Percentiles rank a stretch among this genome's conserved stretches.
phyloP scores from a whole-genome alignment of 2,329 filamentous ascomycete species.

The Dendryphion nanum region DNA sequence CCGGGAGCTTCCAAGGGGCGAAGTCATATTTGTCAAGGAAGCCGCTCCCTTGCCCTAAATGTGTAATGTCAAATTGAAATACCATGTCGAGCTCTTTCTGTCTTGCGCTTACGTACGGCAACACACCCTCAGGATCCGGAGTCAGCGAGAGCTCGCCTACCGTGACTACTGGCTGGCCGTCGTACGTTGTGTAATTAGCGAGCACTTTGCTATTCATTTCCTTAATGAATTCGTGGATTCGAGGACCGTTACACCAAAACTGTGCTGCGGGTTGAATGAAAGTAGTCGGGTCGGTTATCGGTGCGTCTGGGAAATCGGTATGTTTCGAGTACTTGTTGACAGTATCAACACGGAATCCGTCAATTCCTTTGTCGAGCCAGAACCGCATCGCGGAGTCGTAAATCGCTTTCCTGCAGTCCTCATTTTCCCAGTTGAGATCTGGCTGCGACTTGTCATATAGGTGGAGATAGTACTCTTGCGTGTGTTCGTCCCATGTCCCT shows the following conservation, averaged over 20 bases:
- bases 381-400: slow-evolving; percentile 46
- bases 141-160: slow-evolving; percentile 59
- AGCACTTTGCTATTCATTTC: slow-evolving; percentile 54
- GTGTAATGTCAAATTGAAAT: slow-evolving; percentile 47
- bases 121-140: slow-evolving; percentile 41
- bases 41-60: slow-evolving; percentile 36
- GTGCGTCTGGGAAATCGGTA: slow-evolving; percentile 43
- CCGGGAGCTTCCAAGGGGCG: slow-evolving; percentile 40
- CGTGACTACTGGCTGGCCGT: slow-evolving; percentile 44
- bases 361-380: slow-evolving; percentile 48
- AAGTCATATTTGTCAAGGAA: slow-evolving; percentile 31
- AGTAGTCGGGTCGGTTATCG: slow-evolving; percentile 39
- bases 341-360: slow-evolving; percentile 50
- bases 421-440: slow-evolving; percentile 51
- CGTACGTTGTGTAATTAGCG: slow-evolving; percentile 53
- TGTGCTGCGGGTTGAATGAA: slow-evolving; percentile 49
- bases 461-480: slow-evolving; percentile 48
- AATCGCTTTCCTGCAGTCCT: slow-evolving; percentile 44
- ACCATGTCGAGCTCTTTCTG: slow-evolving; percentile 49
- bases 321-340: slow-evolving; percentile 51
- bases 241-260: slow-evolving; percentile 57
- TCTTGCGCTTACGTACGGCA: slow-evolving; percentile 42
- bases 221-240: slow-evolving; percentile 57
- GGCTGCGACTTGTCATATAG: slow-evolving; percentile 49
- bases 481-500: slow-evolving; percentile 48